These are phyloP conservation scores for Rutstroemia sp. DNA, from an alignment of 2,329 filamentous ascomycete species.

Conservation along the genomic window DNA sequence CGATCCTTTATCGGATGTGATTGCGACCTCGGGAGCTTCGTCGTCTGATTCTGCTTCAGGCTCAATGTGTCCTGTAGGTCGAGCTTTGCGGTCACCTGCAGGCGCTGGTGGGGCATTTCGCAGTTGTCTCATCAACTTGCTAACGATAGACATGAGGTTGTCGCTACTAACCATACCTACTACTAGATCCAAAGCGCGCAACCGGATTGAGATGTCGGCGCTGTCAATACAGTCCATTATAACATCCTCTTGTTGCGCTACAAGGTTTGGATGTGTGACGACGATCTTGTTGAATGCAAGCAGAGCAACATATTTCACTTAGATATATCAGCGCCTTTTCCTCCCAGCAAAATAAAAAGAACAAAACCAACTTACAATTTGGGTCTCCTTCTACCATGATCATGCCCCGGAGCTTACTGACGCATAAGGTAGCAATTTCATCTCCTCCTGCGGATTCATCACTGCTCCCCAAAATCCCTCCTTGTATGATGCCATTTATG, in stretches of 20 bases:
- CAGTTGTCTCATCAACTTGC: slow-evolving; percentile 81
- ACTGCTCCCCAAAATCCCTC: slow-evolving; percentile 79
- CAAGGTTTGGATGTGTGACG: slow-evolving; percentile 75
- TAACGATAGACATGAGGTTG: slow-evolving; percentile 76
- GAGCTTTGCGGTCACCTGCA: slow-evolving; percentile 36
- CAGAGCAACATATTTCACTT: slow-evolving; percentile 94
- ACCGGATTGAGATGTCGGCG: slow-evolving; percentile 88
- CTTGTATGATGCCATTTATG: slow-evolving; percentile 96
- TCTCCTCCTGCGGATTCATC: slow-evolving; percentile 77
- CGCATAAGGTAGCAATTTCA: slow-evolving; percentile 86
- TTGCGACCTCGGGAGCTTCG: slow-evolving; percentile 42
- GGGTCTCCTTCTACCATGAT: slow-evolving; percentile 88
- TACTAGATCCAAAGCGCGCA: slow-evolving; percentile 85
- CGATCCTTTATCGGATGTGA: slow-evolving; percentile 44
- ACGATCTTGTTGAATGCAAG: slow-evolving; percentile 96
- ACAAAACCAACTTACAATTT: slow-evolving; percentile 58
- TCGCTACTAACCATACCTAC: slow-evolving; percentile 90
- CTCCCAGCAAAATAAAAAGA: too few species aligned
- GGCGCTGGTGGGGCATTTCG: slow-evolving; percentile 53
- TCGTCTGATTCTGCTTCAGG: slow-evolving; percentile 43
- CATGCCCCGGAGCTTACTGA: slow-evolving; percentile 90
- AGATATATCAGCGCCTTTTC: too few species aligned
- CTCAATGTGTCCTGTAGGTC: slow-evolving; percentile 35
- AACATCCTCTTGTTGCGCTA: slow-evolving; percentile 89
- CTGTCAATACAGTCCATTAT: slow-evolving; percentile 96